A percentile compares a stretch with the other conserved stretches of the same genome.
phyloP scores from a whole-genome alignment of 1,139 yeast genomes.

The Hansenula lynferdii region DNA sequence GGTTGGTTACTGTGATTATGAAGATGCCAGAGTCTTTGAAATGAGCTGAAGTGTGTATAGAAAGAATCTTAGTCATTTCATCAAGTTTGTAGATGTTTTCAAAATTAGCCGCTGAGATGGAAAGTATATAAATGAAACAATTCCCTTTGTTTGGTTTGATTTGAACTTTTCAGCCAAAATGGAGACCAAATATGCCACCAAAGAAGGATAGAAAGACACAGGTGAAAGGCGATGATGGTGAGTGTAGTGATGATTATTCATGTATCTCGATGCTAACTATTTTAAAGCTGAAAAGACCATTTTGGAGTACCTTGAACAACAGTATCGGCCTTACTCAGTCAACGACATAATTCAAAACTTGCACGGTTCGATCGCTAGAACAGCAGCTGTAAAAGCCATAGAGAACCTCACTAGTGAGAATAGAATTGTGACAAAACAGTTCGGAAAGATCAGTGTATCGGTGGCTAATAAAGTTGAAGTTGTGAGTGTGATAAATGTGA shows the following conservation, averaged over 20 bases:
- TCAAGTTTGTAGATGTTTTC: background rate
- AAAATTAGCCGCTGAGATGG: background rate
- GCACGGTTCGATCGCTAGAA: slow-evolving; percentile 28
- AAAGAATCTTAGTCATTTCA: no score
- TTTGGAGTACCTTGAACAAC: slow-evolving; percentile 28
- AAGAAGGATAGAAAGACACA: background rate
- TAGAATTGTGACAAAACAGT: slow-evolving; percentile 26
- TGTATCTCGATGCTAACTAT: slow-evolving; percentile 3
- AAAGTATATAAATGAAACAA: background rate
- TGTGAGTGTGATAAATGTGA: background rate
- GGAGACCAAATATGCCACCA: background rate
- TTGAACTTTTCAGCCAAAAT: no score
- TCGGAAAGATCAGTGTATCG: slow-evolving; percentile 31
- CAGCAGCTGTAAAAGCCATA: slow-evolving; percentile 25
- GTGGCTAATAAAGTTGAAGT: slow-evolving; percentile 26
- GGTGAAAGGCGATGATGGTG: slow-evolving; percentile 1
- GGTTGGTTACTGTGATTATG: slow-evolving; percentile 78
- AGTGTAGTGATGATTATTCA: slow-evolving; percentile 6
- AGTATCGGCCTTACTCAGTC: slow-evolving; percentile 36
- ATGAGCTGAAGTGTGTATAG: background rate
- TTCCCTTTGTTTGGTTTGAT: background rate
- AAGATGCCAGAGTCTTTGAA: slow-evolving; percentile 19
- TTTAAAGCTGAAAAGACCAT: slow-evolving; percentile 14
- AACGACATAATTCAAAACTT: slow-evolving; percentile 32
- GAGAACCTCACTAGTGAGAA: slow-evolving; percentile 25